Evolutionary conservation across 2,329 filamentous ascomycete species (phyloP).

Genomic region (Hypoxylon sp.): DNA sequence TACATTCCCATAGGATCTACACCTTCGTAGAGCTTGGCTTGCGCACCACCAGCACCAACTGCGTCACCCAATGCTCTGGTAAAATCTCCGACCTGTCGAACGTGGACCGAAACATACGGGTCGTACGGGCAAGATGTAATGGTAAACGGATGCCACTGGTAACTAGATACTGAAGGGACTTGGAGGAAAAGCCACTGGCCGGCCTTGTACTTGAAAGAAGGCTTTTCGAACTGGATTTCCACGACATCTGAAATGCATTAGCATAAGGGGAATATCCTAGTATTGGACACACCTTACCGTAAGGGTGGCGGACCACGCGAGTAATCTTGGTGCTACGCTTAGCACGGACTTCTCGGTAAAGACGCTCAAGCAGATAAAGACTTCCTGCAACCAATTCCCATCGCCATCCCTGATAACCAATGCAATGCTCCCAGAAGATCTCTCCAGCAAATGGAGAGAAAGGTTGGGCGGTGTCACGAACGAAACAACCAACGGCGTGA

Average conservation of each 20-base stretch:
- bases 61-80: slow-evolving; percentile 94
- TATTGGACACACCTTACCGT: slow-evolving; percentile 70
- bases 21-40: slow-evolving; percentile 90
- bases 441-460: slow-evolving; percentile 88
- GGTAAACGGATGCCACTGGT: slow-evolving; percentile 99
- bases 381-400: slow-evolving; percentile 93
- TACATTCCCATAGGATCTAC: slow-evolving; percentile 97
- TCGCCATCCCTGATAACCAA: slow-evolving; percentile 96
- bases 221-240: slow-evolving; percentile 97
- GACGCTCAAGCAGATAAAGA: slow-evolving; percentile 87
- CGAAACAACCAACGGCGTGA: slow-evolving; percentile 96
- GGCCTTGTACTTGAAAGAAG: slow-evolving; percentile 97
- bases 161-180: slow-evolving; percentile 86
- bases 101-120: slow-evolving; percentile 92
- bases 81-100: slow-evolving; percentile 97
- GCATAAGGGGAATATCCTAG: slow-evolving; percentile 14
- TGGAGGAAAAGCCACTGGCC: slow-evolving; percentile 99
- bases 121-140: slow-evolving; percentile 99
- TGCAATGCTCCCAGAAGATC: slow-evolving; percentile 90
- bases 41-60: slow-evolving; percentile 89
- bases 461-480: slow-evolving; percentile 80
- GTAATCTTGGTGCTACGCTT: slow-evolving; percentile 89
- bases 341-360: slow-evolving; percentile 91
- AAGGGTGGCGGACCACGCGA: slow-evolving; percentile 94
- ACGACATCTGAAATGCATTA: slow-evolving; percentile 78